Evolutionary conservation across 352 stramenopile genomes (phyloP).

Genomic region (Pythium rishiriense): DNA sequence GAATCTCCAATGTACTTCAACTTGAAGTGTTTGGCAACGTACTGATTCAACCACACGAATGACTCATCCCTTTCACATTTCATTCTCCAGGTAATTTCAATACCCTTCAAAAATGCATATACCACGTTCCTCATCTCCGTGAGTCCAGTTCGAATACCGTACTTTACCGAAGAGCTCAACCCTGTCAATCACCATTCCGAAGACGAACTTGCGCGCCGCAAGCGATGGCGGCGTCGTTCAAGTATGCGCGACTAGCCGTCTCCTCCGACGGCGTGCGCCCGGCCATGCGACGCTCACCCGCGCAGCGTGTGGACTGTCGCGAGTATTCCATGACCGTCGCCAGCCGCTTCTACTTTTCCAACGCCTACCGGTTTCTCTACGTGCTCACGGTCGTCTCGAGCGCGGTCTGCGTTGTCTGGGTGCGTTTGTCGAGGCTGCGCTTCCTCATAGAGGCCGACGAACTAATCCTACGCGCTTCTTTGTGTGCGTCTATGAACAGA

Average conservation of each 20-base stretch:
- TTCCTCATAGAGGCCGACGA: background rate
- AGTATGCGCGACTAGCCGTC: conserved; percentile 24
- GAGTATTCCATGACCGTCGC: conserved; percentile 76
- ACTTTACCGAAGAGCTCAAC: conserved; percentile 10
- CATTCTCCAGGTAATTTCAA: background rate
- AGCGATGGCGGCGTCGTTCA: conserved; percentile 18
- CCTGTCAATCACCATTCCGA: background rate
- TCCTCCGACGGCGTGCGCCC: background rate
- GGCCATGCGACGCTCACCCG: background rate
- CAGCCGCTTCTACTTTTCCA: conserved; percentile 84
- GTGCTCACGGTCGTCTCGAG: conserved; percentile 80
- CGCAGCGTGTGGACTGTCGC: conserved; percentile 48
- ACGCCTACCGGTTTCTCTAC: conserved; percentile 73
- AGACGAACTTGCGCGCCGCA: conserved; percentile 1
- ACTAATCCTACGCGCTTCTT: background rate
- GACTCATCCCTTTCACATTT: background rate
- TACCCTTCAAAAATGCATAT: background rate
- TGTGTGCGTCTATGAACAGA: conserved; percentile 31
- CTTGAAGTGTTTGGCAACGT: background rate
- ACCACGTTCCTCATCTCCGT: background rate
- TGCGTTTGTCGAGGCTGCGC: conserved; percentile 23
- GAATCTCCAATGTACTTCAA: conserved; percentile 1
- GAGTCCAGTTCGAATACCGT: conserved; percentile 14
- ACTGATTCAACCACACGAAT: background rate
- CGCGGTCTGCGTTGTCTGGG: conserved; percentile 71